Evolutionary conservation across 345 rosid species (phyloP), one percentile per base, ranked within the genome.

Genomic region (Anacardium occidentale): DNA sequence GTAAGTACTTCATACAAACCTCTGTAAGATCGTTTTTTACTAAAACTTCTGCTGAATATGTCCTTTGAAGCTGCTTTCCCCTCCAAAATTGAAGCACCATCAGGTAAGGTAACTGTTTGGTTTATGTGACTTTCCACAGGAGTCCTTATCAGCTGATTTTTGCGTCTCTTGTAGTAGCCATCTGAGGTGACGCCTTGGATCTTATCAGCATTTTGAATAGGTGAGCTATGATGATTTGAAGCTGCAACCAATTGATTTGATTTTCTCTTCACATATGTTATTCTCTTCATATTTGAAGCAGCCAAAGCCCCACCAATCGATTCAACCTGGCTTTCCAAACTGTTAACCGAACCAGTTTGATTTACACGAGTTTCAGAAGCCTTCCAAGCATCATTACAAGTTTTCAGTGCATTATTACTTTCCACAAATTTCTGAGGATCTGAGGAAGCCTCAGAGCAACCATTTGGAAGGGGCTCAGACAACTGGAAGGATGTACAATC

Each of bases 191-290:
- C 56, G 61, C 80, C 56, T 67, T 82, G 83, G 61, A 56, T 83
- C 75, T 65, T 82, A 72, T 78, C 69, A 53, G 80, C 77, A 78
- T 64, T 71, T 50, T 71, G 79, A 57, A 71, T 71, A 32, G 86
- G 69, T 45, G 67, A 63, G 14, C 51, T 70, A 59, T 24, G 58
- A n/a, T 58, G 70, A 81, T 80, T 84, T 73, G 88, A 83, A 75
- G 95, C 77, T 40, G 97, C 94, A 84, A 90, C 85, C 85, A 94
- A 81, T 80, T 88, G 97, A 87, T 94, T 89, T 75, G 89, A 88
- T 83, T 88, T 89, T 70, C 81, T 82, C 80, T 94, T 92, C 70
- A 94, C 82, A 76, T 90, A 92, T 65, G 83, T 83, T 69, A 87
- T 74, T 71, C 62, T 84, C 75, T 79, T 87, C 78, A 69, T 73